A percentile compares a stretch with the other conserved stretches of the same genome.
Conservation (phyloP, 2,329 filamentous ascomycete species). For the Polytolypa hystricis region DNA sequence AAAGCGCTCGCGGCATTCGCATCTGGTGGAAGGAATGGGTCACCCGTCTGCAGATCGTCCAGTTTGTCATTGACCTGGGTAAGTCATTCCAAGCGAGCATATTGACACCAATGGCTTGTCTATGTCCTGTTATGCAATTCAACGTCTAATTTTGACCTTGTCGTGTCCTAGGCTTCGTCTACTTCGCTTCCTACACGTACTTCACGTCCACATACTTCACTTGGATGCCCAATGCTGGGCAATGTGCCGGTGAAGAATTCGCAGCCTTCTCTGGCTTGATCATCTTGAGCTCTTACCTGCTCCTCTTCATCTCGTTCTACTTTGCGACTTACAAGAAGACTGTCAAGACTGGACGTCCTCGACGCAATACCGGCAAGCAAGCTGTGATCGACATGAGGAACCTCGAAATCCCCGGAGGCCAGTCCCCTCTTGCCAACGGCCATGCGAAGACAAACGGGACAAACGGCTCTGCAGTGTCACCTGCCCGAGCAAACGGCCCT, state of each 20-base stretch:
- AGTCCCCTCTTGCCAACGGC: conserved; percentile 20
- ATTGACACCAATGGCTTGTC: too few relatives aligned
- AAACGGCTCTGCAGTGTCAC: conserved; percentile 19
- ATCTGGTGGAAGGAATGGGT: conserved; percentile 99
- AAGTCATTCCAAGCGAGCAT: conserved; percentile 32
- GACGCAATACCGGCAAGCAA: conserved; percentile 62
- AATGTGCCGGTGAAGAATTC: conserved; percentile 84
- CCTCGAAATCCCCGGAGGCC: conserved; percentile 46
- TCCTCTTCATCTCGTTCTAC: conserved; percentile 95
- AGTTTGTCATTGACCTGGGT: conserved; percentile 91
- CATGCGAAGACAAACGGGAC: conserved; percentile 10
- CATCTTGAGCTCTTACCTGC: conserved; percentile 78
- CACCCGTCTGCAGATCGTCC: conserved; percentile 82
- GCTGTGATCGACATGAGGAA: conserved; percentile 73
- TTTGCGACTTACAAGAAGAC: conserved; percentile 74
- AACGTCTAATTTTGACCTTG: not conserved
- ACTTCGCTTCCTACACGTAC: conserved; percentile 91
- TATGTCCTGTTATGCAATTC: not conserved
- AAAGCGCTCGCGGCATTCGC: conserved; percentile 77
- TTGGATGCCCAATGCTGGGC: conserved; percentile 64
- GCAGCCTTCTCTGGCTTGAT: conserved; percentile 77
- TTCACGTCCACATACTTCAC: conserved; percentile 78
- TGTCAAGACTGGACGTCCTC: conserved; percentile 22
- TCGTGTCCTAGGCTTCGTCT: conserved; percentile 62
- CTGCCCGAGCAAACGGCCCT: conserved; percentile 32